Conservation (phyloP, 495 filamentous ascomycete species). For the Pyrenopolyporus hunteri region DNA sequence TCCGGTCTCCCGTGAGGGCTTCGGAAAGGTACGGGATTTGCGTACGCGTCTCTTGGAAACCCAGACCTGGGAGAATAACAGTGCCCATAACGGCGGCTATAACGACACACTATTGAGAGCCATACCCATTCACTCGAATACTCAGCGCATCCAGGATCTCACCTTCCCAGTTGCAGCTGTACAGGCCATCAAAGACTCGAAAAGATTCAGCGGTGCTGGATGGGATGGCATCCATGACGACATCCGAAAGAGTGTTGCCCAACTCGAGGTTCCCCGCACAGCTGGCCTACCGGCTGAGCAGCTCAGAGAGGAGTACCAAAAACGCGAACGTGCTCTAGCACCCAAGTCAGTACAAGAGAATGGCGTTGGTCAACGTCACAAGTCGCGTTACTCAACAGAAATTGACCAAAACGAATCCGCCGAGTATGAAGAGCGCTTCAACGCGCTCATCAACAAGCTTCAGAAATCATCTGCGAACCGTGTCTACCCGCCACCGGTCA, state of each 20-base stretch:
- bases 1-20: not conserved
- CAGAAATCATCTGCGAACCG: constrained; percentile 19
- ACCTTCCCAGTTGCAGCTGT: constrained; percentile 10
- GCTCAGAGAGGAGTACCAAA: constrained; percentile 23
- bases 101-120: not conserved
- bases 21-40: not conserved
- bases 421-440: constrained; percentile 11
- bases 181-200: constrained; percentile 8
- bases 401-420: not conserved
- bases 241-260: constrained; percentile 9
- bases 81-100: not conserved
- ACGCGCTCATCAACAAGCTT: constrained; percentile 28
- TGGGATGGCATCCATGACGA: constrained; percentile 15
- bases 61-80: not conserved
- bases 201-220: constrained; percentile 5
- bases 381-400: not conserved
- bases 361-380: no score
- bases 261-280: constrained; percentile 18
- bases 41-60: not conserved
- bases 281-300: constrained; percentile 22
- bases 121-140: not conserved
- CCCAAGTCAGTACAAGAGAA: no score
- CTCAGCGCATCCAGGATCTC: not conserved
- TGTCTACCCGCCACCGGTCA: not conserved
- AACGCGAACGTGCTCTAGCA: constrained; percentile 4